Conservation (phyloP, 495 filamentous ascomycete species). For the Aspergillus kassunensis region DNA sequence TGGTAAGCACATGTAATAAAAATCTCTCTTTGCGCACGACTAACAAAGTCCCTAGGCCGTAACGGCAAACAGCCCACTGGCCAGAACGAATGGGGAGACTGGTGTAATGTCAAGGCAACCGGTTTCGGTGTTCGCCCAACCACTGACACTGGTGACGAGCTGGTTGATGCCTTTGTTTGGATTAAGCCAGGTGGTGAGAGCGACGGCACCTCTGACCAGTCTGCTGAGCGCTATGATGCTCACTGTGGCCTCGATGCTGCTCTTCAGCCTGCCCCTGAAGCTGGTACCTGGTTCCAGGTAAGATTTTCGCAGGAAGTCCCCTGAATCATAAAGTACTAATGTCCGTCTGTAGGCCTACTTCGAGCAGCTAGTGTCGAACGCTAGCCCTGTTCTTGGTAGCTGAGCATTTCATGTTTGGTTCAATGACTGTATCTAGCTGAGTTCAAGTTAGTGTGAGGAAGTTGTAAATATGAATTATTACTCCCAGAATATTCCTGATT, state of each 20-base stretch:
- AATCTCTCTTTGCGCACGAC: not conserved
- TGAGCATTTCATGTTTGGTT: not conserved
- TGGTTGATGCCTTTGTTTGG: constrained; percentile 78
- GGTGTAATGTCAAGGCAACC: constrained; percentile 76
- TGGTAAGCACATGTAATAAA: constrained; percentile 21
- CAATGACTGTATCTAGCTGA: constrained; percentile 3
- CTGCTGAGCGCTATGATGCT: constrained; percentile 63
- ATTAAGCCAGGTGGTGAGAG: constrained; percentile 80
- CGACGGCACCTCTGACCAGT: constrained; percentile 66
- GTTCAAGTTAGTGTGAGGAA: not conserved
- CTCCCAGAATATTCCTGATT: too few species aligned
- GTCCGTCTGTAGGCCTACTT: constrained; percentile 51
- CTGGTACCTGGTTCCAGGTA: constrained; percentile 73
- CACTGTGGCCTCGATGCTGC: constrained; percentile 63
- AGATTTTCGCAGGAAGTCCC: not conserved
- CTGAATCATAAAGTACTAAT: not conserved
- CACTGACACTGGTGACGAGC: constrained; percentile 54
- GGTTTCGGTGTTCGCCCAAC: constrained; percentile 72
- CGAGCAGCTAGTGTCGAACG: constrained; percentile 63
- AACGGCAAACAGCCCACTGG: constrained; percentile 63
- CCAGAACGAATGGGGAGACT: constrained; percentile 71
- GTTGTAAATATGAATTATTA: not conserved
- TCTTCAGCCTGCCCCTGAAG: constrained; percentile 68
- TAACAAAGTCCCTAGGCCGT: constrained; percentile 36
- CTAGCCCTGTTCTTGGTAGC: constrained; percentile 47